Evolutionary conservation across 2,329 filamentous ascomycete species (phyloP).

Genomic region (Phialocephala sp.): DNA sequence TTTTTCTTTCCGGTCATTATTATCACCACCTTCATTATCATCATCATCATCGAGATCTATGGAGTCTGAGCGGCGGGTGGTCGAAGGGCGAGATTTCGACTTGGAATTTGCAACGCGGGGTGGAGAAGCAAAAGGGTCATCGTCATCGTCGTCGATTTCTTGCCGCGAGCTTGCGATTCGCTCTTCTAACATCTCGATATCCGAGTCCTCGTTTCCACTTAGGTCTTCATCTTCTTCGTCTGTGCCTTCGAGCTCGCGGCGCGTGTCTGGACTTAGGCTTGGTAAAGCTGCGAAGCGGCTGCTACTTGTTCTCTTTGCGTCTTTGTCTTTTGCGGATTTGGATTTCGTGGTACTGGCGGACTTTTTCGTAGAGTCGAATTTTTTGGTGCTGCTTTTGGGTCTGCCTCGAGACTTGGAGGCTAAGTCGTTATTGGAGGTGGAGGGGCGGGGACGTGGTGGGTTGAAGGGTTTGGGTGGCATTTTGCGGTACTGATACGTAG

Average conservation of each 20-base stretch:
- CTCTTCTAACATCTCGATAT: slow-evolving; percentile 3
- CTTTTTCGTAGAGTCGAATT: neutral
- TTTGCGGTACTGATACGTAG: neutral
- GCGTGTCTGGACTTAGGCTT: slow-evolving; percentile 11
- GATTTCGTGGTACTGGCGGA: slow-evolving; percentile 8
- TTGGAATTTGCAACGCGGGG: slow-evolving; percentile 11
- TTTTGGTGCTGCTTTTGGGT: slow-evolving; percentile 22
- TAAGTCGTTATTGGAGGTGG: slow-evolving; percentile 14
- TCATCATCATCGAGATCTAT: slow-evolving; percentile 18
- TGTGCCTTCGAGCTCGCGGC: neutral
- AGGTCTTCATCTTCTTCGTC: slow-evolving; percentile 7
- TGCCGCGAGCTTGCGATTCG: neutral
- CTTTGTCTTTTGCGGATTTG: slow-evolving; percentile 5
- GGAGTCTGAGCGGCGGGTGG: slow-evolving; percentile 12
- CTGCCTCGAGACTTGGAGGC: slow-evolving; percentile 22
- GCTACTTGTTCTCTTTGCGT: neutral
- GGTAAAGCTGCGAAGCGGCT: neutral
- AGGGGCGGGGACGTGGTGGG: slow-evolving; percentile 35
- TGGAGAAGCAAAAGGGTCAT: slow-evolving; percentile 27
- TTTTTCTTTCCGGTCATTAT: slow-evolving; percentile 14
- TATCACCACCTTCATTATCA: slow-evolving; percentile 17
- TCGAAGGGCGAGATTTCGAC: slow-evolving; percentile 7
- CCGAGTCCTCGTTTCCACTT: neutral
- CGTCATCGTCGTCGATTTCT: slow-evolving; percentile 11
- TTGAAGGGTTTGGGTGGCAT: slow-evolving; percentile 44